These are phyloP conservation scores for Colletotrichum spinosum DNA, from an alignment of 2,329 filamentous ascomycete genomes.

Conservation along the genomic window DNA sequence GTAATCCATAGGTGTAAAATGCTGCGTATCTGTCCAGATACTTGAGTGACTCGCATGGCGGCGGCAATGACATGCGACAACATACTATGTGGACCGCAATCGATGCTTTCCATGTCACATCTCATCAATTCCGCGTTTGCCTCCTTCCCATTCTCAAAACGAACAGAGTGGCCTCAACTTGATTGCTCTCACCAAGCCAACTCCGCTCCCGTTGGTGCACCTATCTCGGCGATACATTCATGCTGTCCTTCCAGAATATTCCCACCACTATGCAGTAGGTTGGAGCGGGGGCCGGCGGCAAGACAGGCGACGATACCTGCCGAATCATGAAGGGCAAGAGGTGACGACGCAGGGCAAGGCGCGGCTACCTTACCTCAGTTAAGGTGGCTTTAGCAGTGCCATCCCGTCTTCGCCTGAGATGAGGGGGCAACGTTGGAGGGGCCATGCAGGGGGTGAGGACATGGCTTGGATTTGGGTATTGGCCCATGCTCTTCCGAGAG, in stretches of 20 bases:
- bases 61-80: no score
- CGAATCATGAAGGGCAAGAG: no score
- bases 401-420: constrained; percentile 37
- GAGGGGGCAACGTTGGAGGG: constrained; percentile 29
- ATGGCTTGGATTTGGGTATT: constrained; percentile 7
- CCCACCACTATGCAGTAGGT: constrained; percentile 20
- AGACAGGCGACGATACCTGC: not conserved
- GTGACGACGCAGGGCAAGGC: constrained; percentile 6
- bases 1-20: no score
- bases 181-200: not conserved
- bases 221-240: constrained; percentile 24
- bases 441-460: constrained; percentile 16
- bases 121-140: constrained; percentile 1
- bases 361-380: constrained; percentile 32
- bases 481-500: constrained; percentile 29
- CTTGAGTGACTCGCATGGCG: no score
- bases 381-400: constrained; percentile 32
- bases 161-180: constrained; percentile 34
- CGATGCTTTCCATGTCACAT: not conserved
- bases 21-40: no score
- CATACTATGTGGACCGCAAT: no score
- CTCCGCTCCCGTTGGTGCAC: not conserved
- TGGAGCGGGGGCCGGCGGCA: constrained; percentile 20
- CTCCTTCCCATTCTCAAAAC: not conserved
- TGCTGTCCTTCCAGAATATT: constrained; percentile 33